Evolutionary conservation across 2,329 filamentous ascomycete genomes (phyloP), one percentile per base, ranked within the genome.

Genomic region (Xylariomycetidae sp.): DNA sequence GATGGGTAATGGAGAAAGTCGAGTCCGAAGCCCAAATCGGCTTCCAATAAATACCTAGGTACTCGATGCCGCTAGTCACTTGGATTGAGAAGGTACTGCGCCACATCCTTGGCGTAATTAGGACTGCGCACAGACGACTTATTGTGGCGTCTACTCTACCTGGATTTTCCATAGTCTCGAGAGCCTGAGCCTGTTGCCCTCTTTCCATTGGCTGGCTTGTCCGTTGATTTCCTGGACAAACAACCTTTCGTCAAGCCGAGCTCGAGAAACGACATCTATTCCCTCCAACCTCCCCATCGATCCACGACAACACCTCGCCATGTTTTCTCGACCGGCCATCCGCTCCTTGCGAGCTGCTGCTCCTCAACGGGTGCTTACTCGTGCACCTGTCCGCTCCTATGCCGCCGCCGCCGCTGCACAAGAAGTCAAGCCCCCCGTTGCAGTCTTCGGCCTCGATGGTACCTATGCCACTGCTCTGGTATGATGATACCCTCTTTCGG

Each of bases 381-480:
- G 66, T 51, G 62, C 70, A 57, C 73, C 77, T 57, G 68, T 79
- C 66, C 83, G 89, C 65, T 79, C 77, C 64, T 96, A 88, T 68
- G 88, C 88, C 58, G 69, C 75, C 43, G 66, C 77, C 44, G 71
- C 77, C 57, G 63, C 78, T 52, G 63, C 73, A 57, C 69, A 79
- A 62, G 79, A 82, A 42, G 68, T 80, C 64, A 89, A 86, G 75
- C 81, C 90, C 56, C 92, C 92, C 51, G 74, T 96, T 61, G 78
- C 89, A 56, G 79, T 98, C 59, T 98, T 88, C 69, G 92, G 92
- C 55, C 72, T 98, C 61, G 92, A 97, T 69, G 92, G 92, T 67
- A 97, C 90, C 63, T 98, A 98, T 72, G 92, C 92, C 64, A 88
- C 84, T 71, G 92, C 92, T 72, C 77, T 98, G 82, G 92, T 98